A percentile compares a stretch with the other conserved stretches of the same genome.
Conservation (phyloP, 2,329 filamentous ascomycete species). For the Aspergillus viridinutans region DNA sequence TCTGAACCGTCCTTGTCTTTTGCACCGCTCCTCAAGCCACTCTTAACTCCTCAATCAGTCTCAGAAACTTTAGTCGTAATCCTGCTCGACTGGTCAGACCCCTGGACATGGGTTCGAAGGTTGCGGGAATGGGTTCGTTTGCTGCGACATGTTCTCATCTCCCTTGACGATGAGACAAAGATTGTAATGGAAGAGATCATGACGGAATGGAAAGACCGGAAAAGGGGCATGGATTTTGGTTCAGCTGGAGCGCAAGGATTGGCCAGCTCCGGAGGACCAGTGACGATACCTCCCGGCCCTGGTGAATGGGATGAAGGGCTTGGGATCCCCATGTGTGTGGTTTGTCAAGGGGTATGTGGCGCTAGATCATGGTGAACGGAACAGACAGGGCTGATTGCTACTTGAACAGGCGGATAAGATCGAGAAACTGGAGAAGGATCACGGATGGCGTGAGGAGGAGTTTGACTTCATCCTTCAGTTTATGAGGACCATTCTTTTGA, state of each 20-base stretch:
- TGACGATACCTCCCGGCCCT: slow-evolving; percentile 72
- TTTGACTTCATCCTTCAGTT: slow-evolving; percentile 96
- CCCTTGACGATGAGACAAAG: slow-evolving; percentile 70
- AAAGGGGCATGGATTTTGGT: slow-evolving; percentile 57
- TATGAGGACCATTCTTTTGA: slow-evolving; percentile 80
- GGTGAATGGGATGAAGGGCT: slow-evolving; percentile 92
- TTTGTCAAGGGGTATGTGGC: slow-evolving; percentile 80
- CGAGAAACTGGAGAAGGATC: slow-evolving; percentile 81
- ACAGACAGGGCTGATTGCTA: slow-evolving; percentile 15
- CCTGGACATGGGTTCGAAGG: slow-evolving; percentile 87
- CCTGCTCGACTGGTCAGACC: slow-evolving; percentile 91
- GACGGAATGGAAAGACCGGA: slow-evolving; percentile 71
- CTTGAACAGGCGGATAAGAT: slow-evolving; percentile 71
- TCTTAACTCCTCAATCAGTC: slow-evolving; percentile 78
- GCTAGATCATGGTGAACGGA: background rate
- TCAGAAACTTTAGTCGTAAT: slow-evolving; percentile 84
- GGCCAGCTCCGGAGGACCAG: slow-evolving; percentile 60
- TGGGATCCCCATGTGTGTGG: slow-evolving; percentile 81
- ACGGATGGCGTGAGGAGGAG: slow-evolving; percentile 91
- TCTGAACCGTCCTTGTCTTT: slow-evolving; percentile 81
- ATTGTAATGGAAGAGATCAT: slow-evolving; percentile 84
- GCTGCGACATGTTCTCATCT: slow-evolving; percentile 70
- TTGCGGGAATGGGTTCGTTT: slow-evolving; percentile 86
- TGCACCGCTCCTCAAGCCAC: slow-evolving; percentile 73
- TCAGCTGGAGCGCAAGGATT: slow-evolving; percentile 53